Conservation (phyloP, 805 yeast species). For the Lipomyces oligophaga region DNA sequence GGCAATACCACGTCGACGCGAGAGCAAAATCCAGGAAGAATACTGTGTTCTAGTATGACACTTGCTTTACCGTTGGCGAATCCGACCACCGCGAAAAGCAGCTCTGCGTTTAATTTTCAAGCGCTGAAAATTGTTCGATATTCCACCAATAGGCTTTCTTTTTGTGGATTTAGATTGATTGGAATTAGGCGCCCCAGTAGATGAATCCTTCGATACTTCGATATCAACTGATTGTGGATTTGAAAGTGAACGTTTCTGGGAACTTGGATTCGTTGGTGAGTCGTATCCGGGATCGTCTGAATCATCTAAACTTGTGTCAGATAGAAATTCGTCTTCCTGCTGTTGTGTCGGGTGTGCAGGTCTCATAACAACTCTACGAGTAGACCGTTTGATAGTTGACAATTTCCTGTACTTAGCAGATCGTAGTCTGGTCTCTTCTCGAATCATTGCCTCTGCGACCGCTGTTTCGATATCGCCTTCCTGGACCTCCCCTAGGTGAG, state of each 20-base stretch:
- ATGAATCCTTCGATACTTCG: not conserved
- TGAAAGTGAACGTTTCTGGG: not conserved
- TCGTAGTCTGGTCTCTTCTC: constrained; percentile 1
- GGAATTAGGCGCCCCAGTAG: too few relatives aligned
- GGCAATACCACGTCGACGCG: too few relatives aligned
- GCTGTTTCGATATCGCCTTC: constrained; percentile 12
- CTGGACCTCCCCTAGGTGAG: constrained; percentile 23
- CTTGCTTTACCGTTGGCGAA: too few relatives aligned
- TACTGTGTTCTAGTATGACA: too few relatives aligned
- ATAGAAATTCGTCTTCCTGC: not conserved
- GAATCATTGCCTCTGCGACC: constrained; percentile 1
- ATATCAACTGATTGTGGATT: not conserved
- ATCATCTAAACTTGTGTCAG: not conserved
- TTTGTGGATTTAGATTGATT: not conserved
- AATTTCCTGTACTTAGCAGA: constrained; percentile 3
- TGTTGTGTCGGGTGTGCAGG: not conserved
- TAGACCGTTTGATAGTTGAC: constrained; percentile 21
- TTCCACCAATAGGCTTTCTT: constrained; percentile 14
- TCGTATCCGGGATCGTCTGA: not conserved
- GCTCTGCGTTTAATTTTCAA: constrained; percentile 5
- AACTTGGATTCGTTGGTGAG: not conserved
- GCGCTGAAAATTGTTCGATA: constrained; percentile 40
- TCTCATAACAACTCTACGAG: constrained; percentile 8
- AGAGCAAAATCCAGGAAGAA: too few relatives aligned
- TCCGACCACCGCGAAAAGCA: not conserved